Conservation (phyloP, 176 grass and related monocot species). For the Avena atlantica region DNA sequence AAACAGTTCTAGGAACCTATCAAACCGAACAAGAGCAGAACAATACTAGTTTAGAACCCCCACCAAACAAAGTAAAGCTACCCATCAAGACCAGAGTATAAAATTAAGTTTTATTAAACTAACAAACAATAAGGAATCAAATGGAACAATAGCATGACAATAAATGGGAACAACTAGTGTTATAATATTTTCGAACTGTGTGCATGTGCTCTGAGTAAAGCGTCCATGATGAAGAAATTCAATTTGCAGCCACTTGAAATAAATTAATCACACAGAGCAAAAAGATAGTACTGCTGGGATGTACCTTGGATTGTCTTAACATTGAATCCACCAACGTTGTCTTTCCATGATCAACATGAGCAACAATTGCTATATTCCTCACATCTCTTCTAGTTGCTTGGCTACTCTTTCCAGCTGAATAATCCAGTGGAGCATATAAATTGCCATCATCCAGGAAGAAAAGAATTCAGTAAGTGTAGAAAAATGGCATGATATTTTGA, state of each 20-base stretch:
- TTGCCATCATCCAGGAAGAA: conserved; percentile 26
- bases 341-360: conserved; percentile 98
- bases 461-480: not conserved
- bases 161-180: conserved; percentile 10
- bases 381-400: conserved; percentile 90
- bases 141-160: conserved; percentile 6
- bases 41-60: conserved; percentile 6
- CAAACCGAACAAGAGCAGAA: not conserved
- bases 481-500: not conserved
- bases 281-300: conserved; percentile 30
- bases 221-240: conserved; percentile 14
- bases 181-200: not conserved
- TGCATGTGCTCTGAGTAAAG: not conserved
- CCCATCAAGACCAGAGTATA: conserved; percentile 1
- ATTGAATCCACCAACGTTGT: conserved; percentile 97
- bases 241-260: conserved; percentile 4
- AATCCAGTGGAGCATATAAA: conserved; percentile 29
- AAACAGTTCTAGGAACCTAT: not conserved
- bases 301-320: conserved; percentile 95
- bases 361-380: conserved; percentile 95
- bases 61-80: conserved; percentile 21
- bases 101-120: conserved; percentile 3
- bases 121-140: conserved; percentile 13
- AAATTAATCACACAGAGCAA: conserved; percentile 14
- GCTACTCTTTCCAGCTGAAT: conserved; percentile 59